These are phyloP conservation scores for Trametes cingulata DNA, from an alignment of 768 basidiomycete genomes.

Conservation along the genomic window DNA sequence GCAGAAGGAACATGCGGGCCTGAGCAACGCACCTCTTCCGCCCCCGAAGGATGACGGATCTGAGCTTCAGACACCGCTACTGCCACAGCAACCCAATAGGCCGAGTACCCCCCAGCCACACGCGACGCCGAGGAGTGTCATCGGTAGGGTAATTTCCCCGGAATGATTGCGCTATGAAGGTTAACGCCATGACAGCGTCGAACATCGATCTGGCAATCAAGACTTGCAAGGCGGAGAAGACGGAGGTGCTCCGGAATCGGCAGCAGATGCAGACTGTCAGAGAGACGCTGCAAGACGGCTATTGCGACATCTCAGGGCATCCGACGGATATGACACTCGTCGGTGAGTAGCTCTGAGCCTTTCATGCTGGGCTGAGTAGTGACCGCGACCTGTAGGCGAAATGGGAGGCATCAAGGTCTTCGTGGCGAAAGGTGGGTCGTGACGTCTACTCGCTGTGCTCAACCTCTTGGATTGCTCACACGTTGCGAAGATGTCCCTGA, in stretches of 20 bases:
- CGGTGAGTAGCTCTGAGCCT: slow-evolving; percentile 41
- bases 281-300: slow-evolving; percentile 77
- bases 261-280: slow-evolving; percentile 71
- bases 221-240: slow-evolving; percentile 70
- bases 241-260: slow-evolving; percentile 59
- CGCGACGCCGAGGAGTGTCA: slow-evolving; percentile 45
- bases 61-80: slow-evolving; percentile 1
- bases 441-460: background rate
- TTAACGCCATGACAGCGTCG: slow-evolving; percentile 37
- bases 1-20: background rate
- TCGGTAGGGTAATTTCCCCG: slow-evolving; percentile 35
- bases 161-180: background rate
- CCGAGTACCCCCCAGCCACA: slow-evolving; percentile 19
- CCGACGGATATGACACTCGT: slow-evolving; percentile 58
- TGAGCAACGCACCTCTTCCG: background rate
- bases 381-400: slow-evolving; percentile 44
- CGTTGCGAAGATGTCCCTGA: slow-evolving; percentile 54
- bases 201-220: slow-evolving; percentile 73
- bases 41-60: background rate
- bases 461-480: background rate
- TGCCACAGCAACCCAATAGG: slow-evolving; percentile 15
- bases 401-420: slow-evolving; percentile 66
- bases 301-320: slow-evolving; percentile 75
- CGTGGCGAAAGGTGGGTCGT: slow-evolving; percentile 54
- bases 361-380: background rate